Evolutionary conservation across 2,329 filamentous ascomycete species (phyloP).

Genomic region (Pseudocercospora pini-densiflorae): DNA sequence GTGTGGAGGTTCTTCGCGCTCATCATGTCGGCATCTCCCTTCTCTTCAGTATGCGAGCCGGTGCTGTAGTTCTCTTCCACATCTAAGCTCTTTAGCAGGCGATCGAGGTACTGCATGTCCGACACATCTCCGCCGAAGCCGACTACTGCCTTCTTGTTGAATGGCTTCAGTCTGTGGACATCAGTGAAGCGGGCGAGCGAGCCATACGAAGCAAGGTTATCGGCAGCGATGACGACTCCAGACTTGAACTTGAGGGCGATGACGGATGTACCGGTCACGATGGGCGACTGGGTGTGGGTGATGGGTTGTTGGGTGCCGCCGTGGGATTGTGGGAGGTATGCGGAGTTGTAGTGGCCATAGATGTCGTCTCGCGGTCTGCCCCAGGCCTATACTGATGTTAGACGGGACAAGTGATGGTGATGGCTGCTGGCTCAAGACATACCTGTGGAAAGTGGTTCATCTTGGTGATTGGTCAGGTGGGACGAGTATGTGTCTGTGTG

Average conservation of each 20-base stretch:
- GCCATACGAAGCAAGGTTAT: constrained; percentile 97
- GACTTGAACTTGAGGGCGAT: constrained; percentile 94
- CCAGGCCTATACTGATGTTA: constrained; percentile 57
- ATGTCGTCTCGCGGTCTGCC: constrained; percentile 82
- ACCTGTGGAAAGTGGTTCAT: constrained; percentile 72
- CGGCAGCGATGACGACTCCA: constrained; percentile 93
- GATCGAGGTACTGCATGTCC: constrained; percentile 98
- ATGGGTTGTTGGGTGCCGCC: constrained; percentile 59
- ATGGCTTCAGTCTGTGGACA: constrained; percentile 90
- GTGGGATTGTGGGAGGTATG: constrained; percentile 73
- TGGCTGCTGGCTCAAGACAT: constrained; percentile 41
- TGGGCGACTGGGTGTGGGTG: constrained; percentile 87
- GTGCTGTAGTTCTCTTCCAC: constrained; percentile 84
- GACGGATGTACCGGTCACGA: constrained; percentile 96
- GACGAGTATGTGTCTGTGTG: neutral
- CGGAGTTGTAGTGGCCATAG: constrained; percentile 90
- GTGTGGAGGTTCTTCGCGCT: constrained; percentile 95
- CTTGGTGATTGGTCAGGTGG: constrained; percentile 32
- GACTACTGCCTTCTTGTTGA: constrained; percentile 81
- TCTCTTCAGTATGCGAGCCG: constrained; percentile 72
- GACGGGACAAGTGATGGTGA: constrained; percentile 37
- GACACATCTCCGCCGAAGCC: constrained; percentile 97
- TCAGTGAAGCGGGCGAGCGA: constrained; percentile 94
- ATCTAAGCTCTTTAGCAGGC: constrained; percentile 82
- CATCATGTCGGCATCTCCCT: constrained; percentile 56